These are phyloP conservation scores for Hygrophorus pudorinus DNA, from an alignment of 768 basidiomycete species.

Conservation along the genomic window DNA sequence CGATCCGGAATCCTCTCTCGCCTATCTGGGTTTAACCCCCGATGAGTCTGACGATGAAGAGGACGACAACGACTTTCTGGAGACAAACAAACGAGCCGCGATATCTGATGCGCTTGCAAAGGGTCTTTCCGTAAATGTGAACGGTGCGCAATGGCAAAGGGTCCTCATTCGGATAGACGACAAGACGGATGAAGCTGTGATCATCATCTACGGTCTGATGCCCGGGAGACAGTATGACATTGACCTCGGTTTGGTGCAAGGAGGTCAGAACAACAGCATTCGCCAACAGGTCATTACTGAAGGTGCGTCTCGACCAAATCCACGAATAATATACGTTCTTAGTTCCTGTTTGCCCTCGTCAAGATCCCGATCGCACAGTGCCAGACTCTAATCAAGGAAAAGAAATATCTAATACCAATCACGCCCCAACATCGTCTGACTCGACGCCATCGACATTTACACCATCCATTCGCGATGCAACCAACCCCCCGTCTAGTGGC, in stretches of 20 bases:
- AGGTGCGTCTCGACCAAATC: constrained; percentile 48
- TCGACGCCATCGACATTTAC: constrained; percentile 16
- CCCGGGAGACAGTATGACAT: constrained; percentile 89
- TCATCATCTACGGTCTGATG: constrained; percentile 83
- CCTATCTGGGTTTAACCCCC: constrained; percentile 25
- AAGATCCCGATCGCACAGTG: background rate
- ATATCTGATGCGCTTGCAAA: constrained; percentile 62
- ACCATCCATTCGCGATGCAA: constrained; percentile 26
- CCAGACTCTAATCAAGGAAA: constrained; percentile 3
- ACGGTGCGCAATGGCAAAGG: constrained; percentile 68
- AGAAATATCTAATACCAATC: constrained; percentile 14
- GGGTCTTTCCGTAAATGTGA: constrained; percentile 73
- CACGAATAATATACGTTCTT: background rate
- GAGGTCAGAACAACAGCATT: constrained; percentile 38
- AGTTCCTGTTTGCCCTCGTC: background rate
- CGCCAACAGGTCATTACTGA: constrained; percentile 63
- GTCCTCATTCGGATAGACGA: constrained; percentile 77
- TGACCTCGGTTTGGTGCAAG: constrained; percentile 65
- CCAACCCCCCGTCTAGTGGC: constrained; percentile 13
- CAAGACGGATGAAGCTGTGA: constrained; percentile 75
- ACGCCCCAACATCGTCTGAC: constrained; percentile 23
- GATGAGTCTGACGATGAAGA: constrained; percentile 26
- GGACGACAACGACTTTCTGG: constrained; percentile 18
- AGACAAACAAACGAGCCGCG: constrained; percentile 28
- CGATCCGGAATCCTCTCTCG: constrained; percentile 32